Conservation (phyloP, 495 filamentous ascomycete species). For the Aspergillus homomorphus region DNA sequence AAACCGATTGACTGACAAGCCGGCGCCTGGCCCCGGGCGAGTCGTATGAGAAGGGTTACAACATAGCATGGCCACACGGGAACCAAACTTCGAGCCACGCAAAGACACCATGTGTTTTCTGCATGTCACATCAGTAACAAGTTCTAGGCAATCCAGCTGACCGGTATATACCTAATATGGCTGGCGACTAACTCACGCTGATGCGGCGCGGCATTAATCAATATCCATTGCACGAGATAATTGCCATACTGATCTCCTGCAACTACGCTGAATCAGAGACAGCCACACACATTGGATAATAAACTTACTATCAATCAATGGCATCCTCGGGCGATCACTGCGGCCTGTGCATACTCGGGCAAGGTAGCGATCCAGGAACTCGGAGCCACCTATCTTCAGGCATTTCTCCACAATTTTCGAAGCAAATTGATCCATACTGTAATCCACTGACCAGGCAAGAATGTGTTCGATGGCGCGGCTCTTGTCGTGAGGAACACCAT, state of each 20-base stretch:
- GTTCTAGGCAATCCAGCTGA: slow-evolving; percentile 1
- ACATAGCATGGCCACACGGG: slow-evolving; percentile 96
- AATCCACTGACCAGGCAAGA: slow-evolving; percentile 85
- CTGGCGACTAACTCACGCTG: slow-evolving; percentile 90
- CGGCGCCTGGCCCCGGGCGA: slow-evolving; percentile 77
- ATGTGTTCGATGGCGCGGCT: slow-evolving; percentile 93
- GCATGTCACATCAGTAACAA: slow-evolving; percentile 8
- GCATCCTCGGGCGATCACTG: slow-evolving; percentile 88
- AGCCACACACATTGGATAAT: neutral
- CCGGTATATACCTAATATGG: slow-evolving; percentile 67
- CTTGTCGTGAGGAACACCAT: slow-evolving; percentile 86
- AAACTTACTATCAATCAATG: slow-evolving; percentile 84
- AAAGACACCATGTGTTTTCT: slow-evolving; percentile 99
- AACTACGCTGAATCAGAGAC: slow-evolving; percentile 50
- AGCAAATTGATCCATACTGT: slow-evolving; percentile 98
- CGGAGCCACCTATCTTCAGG: slow-evolving; percentile 88
- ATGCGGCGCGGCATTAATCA: slow-evolving; percentile 78
- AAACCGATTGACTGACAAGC: slow-evolving; percentile 58
- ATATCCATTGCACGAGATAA: slow-evolving; percentile 94
- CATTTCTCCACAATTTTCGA: slow-evolving; percentile 99
- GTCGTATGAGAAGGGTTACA: slow-evolving; percentile 87
- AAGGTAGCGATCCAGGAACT: slow-evolving; percentile 91
- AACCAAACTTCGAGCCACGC: slow-evolving; percentile 96
- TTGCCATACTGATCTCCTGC: slow-evolving; percentile 98
- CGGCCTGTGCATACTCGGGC: slow-evolving; percentile 90